phyloP scores from a whole-genome alignment of 306 rosid genomes.

The Cucurbita ficifolia region DNA sequence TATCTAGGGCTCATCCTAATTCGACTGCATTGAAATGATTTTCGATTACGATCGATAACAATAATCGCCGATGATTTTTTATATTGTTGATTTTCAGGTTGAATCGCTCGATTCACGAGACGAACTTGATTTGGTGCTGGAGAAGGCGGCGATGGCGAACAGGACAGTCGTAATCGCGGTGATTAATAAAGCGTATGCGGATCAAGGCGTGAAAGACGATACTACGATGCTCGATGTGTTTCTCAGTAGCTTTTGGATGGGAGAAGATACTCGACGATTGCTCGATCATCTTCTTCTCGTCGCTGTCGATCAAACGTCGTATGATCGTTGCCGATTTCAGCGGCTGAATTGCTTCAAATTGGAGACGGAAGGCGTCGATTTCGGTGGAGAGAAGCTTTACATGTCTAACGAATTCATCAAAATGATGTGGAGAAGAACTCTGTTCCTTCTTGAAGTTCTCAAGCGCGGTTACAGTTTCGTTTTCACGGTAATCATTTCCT shows the following conservation, averaged over 20 bases:
- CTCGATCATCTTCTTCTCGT: slow-evolving; percentile 45
- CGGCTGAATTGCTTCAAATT: slow-evolving; percentile 40
- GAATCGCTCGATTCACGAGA: slow-evolving; percentile 8
- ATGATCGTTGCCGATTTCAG: slow-evolving; percentile 43
- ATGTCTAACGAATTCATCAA: slow-evolving; percentile 58
- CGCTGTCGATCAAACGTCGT: slow-evolving; percentile 51
- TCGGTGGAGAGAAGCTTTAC: slow-evolving; percentile 40
- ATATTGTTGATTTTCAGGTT: background rate
- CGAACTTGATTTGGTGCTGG: slow-evolving; percentile 25
- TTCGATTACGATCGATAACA: background rate
- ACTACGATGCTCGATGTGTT: slow-evolving; percentile 66
- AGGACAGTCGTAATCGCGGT: slow-evolving; percentile 47
- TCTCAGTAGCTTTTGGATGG: slow-evolving; percentile 54
- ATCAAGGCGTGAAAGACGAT: slow-evolving; percentile 28
- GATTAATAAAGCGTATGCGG: slow-evolving; percentile 56
- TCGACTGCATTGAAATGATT: background rate
- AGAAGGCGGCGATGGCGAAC: slow-evolving; percentile 42
- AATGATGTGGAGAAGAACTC: slow-evolving; percentile 80
- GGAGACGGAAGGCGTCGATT: slow-evolving; percentile 48
- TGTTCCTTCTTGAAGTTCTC: slow-evolving; percentile 42
- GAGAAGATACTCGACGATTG: slow-evolving; percentile 42
- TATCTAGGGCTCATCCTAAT: background rate
- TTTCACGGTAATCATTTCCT: slow-evolving; percentile 32
- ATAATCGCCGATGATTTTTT: background rate
- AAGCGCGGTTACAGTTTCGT: slow-evolving; percentile 60